A percentile compares a stretch with the other conserved stretches of the same genome.
These are phyloP conservation scores for Psidium guajava DNA, from an alignment of 345 rosid genomes.

Conservation along the genomic window DNA sequence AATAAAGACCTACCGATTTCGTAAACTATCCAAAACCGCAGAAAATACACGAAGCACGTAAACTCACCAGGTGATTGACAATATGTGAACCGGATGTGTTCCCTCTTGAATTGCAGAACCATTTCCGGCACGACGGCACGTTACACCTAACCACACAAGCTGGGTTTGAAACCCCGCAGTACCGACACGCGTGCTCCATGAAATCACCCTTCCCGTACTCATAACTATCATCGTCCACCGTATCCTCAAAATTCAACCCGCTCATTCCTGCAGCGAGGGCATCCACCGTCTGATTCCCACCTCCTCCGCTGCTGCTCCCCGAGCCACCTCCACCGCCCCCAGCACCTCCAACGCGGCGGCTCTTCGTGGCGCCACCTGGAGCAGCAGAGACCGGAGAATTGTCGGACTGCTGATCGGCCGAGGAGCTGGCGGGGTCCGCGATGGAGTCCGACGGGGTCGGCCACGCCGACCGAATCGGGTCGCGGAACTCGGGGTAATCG, in stretches of 20 bases:
- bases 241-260: slow-evolving; percentile 90
- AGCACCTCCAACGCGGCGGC: background rate
- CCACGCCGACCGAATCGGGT: slow-evolving; percentile 43
- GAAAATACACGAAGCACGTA: background rate
- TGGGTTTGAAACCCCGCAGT: slow-evolving; percentile 97
- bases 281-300: slow-evolving; percentile 40
- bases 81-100: slow-evolving; percentile 99
- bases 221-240: slow-evolving; percentile 70
- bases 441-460: slow-evolving; percentile 90
- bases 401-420: slow-evolving; percentile 21
- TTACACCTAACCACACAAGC: slow-evolving; percentile 97
- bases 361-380: slow-evolving; percentile 21
- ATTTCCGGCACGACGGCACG: slow-evolving; percentile 94
- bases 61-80: slow-evolving; percentile 92
- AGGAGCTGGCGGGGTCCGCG: slow-evolving; percentile 33
- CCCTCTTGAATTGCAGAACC: slow-evolving; percentile 99
- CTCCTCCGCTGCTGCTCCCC: slow-evolving; percentile 13
- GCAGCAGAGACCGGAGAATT: slow-evolving; percentile 46
- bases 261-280: slow-evolving; percentile 66
- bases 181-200: slow-evolving; percentile 88
- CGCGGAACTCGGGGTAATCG: slow-evolving; percentile 80
- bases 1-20: background rate
- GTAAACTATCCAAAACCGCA: background rate
- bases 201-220: slow-evolving; percentile 76
- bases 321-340: slow-evolving; percentile 17